These are phyloP conservation scores for Calocera viscosa DNA, from an alignment of 768 basidiomycete species.

Conservation along the genomic window DNA sequence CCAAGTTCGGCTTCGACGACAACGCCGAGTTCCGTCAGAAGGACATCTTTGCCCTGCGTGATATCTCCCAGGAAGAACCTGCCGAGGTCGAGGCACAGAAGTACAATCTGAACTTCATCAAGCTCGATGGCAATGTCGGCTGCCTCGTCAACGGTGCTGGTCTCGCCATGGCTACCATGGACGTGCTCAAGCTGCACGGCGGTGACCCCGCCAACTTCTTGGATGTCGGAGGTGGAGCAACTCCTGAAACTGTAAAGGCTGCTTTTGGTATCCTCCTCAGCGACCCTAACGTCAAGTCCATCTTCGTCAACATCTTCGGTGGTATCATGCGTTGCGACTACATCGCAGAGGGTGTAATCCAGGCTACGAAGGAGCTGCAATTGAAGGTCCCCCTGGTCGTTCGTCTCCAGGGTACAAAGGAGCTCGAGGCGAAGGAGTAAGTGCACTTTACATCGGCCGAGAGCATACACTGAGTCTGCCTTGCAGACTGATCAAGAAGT, in stretches of 20 bases:
- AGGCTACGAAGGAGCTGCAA: slow-evolving; percentile 83
- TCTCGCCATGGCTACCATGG: slow-evolving; percentile 99
- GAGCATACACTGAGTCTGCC: slow-evolving; percentile 11
- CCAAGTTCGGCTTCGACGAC: slow-evolving; percentile 99
- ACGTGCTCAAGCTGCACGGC: slow-evolving; percentile 90
- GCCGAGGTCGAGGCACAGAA: slow-evolving; percentile 97
- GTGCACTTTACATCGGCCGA: slow-evolving; percentile 24
- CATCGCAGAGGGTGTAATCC: slow-evolving; percentile 96
- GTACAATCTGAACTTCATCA: slow-evolving; percentile 94
- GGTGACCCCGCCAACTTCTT: slow-evolving; percentile 98
- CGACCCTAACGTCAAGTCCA: slow-evolving; percentile 90
- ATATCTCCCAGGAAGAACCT: slow-evolving; percentile 88
- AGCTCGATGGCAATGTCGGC: slow-evolving; percentile 92
- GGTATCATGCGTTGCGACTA: slow-evolving; percentile 99
- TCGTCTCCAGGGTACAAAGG: slow-evolving; percentile 93
- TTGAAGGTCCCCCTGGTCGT: slow-evolving; percentile 83
- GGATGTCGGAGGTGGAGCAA: slow-evolving; percentile 97
- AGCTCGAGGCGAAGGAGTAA: slow-evolving; percentile 86
- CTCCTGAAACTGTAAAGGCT: slow-evolving; percentile 99
- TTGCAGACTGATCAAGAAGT: slow-evolving; percentile 78
- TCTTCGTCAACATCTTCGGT: slow-evolving; percentile 97
- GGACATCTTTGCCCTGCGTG: slow-evolving; percentile 78
- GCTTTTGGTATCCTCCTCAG: slow-evolving; percentile 89
- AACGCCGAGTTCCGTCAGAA: slow-evolving; percentile 96
- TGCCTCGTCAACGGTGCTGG: slow-evolving; percentile 98